Conservation (phyloP, 2,329 filamentous ascomycete species). For the Aureobasidium sp. region DNA sequence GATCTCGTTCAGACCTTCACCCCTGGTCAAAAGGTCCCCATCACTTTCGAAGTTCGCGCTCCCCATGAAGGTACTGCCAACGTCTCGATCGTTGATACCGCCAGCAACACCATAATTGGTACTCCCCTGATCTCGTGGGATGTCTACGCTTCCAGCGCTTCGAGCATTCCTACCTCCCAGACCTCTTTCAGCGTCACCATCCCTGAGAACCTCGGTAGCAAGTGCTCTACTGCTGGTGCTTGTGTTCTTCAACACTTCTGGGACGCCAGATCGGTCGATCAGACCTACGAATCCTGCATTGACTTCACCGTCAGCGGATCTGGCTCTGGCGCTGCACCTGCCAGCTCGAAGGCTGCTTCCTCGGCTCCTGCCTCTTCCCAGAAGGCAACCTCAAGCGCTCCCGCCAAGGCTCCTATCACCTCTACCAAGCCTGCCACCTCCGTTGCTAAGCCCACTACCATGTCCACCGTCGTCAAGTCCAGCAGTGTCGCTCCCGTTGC, state of each 20-base stretch:
- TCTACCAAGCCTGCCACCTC: background rate
- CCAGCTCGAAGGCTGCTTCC: conserved; percentile 1
- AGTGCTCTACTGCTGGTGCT: conserved; percentile 41
- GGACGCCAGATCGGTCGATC: conserved; percentile 46
- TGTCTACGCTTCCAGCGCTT: conserved; percentile 44
- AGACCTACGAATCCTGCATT: conserved; percentile 57
- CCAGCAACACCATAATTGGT: conserved; percentile 45
- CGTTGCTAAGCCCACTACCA: background rate
- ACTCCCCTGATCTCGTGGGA: conserved; percentile 46
- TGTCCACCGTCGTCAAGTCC: conserved; percentile 5
- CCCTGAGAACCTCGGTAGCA: conserved; percentile 37
- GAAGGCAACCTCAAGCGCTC: background rate
- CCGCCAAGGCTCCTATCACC: background rate
- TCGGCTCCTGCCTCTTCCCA: background rate
- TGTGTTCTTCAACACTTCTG: conserved; percentile 57
- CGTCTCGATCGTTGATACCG: conserved; percentile 49
- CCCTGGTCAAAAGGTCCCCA: conserved; percentile 37
- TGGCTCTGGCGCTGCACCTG: conserved; percentile 8
- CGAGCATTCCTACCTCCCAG: conserved; percentile 36
- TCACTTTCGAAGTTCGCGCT: conserved; percentile 41
- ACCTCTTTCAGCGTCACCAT: conserved; percentile 47
- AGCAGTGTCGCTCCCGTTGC: background rate
- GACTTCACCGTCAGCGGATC: conserved; percentile 43
- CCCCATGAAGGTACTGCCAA: conserved; percentile 50
- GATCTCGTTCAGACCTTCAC: conserved; percentile 45